A percentile compares a stretch with the other conserved stretches of the same genome.
phyloP scores from a whole-genome alignment of 23 red algal species.

The Gracilaria caudata region DNA sequence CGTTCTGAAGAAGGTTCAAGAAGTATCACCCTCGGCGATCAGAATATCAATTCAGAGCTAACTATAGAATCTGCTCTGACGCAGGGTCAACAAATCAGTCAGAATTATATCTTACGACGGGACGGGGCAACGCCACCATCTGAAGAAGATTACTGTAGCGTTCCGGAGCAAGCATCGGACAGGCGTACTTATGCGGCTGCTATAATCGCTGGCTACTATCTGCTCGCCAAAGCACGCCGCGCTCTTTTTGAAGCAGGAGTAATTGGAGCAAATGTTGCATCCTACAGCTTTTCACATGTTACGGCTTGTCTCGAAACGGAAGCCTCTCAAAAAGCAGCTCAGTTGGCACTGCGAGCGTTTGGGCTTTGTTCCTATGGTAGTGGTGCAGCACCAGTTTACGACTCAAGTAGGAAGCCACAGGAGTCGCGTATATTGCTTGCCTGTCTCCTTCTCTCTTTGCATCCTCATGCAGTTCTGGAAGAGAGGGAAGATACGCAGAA shows the following conservation, averaged over 20 bases:
- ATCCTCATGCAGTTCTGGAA: constrained; percentile 43
- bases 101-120: background rate
- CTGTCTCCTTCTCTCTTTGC: constrained; percentile 43
- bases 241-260: constrained; percentile 36
- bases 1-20: background rate
- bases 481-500: constrained; percentile 6
- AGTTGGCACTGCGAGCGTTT: constrained; percentile 36
- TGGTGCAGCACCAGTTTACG: background rate
- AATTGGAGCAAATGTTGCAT: constrained; percentile 24
- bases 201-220: constrained; percentile 54
- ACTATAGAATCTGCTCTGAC: background rate
- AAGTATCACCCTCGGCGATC: background rate
- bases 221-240: constrained; percentile 49
- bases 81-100: constrained; percentile 14
- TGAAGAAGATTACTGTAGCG: background rate
- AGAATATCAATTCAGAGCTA: background rate
- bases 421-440: constrained; percentile 41
- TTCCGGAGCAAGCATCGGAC: background rate
- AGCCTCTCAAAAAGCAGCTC: constrained; percentile 41
- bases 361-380: constrained; percentile 17
- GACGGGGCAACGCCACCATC: background rate
- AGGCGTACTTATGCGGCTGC: constrained; percentile 18
- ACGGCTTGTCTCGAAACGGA: constrained; percentile 45
- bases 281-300: constrained; percentile 24
- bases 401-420: background rate